Percentiles rank a stretch among this genome's conserved stretches.
These are phyloP conservation scores for Paecilomyces niveus DNA, from an alignment of 2,329 filamentous ascomycete species.

Conservation along the genomic window DNA sequence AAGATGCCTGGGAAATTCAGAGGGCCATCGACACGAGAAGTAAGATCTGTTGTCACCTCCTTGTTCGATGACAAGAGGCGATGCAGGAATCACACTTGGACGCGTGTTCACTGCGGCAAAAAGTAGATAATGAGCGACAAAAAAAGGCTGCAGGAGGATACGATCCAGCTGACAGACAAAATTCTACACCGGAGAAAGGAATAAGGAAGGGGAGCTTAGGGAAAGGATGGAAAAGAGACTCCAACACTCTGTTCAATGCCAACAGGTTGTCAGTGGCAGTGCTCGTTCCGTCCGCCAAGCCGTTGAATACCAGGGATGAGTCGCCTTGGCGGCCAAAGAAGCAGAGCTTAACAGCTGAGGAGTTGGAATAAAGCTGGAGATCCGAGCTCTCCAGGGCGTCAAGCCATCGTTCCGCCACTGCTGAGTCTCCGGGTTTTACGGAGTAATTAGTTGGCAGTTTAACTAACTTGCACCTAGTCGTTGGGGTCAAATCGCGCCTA, in stretches of 20 bases:
- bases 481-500: neutral
- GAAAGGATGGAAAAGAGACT: too few species aligned
- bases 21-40: neutral
- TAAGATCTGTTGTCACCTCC: neutral
- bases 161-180: neutral
- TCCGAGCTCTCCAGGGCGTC: neutral
- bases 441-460: neutral
- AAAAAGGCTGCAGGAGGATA: neutral
- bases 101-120: neutral
- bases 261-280: neutral
- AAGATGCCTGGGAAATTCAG: neutral
- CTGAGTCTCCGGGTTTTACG: neutral
- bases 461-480: too few species aligned
- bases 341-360: too few species aligned
- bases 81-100: neutral
- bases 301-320: neutral
- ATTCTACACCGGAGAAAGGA: too few species aligned
- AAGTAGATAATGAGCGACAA: neutral
- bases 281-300: neutral
- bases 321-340: neutral
- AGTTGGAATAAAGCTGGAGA: neutral
- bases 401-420: neutral
- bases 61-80: too few species aligned
- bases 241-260: too few species aligned
- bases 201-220: too few species aligned